phyloP scores from a whole-genome alignment of 2,329 filamentous ascomycete genomes.

The Raffaelea ambrosiae region DNA sequence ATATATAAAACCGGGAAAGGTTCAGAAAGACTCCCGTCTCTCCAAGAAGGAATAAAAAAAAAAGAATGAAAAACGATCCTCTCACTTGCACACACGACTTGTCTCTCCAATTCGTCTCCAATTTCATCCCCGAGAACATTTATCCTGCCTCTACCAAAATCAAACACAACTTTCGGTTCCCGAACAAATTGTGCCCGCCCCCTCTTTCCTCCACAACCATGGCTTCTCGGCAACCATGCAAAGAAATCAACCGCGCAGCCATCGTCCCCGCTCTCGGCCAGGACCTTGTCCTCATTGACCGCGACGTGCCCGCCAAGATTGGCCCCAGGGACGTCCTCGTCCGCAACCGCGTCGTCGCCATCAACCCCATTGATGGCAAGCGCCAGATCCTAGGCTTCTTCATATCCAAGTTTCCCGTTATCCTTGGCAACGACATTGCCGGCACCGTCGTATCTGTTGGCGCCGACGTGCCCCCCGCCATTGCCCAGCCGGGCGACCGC shows the following conservation, averaged over 20 bases:
- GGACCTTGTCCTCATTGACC: background rate
- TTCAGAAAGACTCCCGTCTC: too few species aligned
- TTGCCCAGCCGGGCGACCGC: conserved; percentile 15
- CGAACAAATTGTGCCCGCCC: too few species aligned
- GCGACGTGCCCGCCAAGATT: background rate
- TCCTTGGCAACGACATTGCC: conserved; percentile 12
- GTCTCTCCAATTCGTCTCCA: too few species aligned
- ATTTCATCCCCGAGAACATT: too few species aligned
- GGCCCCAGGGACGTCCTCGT: conserved; percentile 11
- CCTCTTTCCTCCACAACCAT: too few species aligned
- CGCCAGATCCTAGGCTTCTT: conserved; percentile 19
- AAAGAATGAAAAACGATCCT: too few species aligned
- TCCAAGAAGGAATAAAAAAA: too few species aligned
- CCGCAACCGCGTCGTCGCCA: conserved; percentile 12
- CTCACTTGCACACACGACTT: too few species aligned
- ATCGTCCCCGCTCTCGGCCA: background rate
- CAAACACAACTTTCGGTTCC: too few species aligned
- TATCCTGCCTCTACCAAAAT: too few species aligned
- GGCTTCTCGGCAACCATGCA: too few species aligned
- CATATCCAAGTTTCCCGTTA: conserved; percentile 16
- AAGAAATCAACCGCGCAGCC: background rate
- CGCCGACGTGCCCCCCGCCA: conserved; percentile 10
- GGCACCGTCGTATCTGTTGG: conserved; percentile 3
- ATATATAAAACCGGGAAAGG: too few species aligned
- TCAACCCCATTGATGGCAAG: conserved; percentile 19